A percentile compares a stretch with the other conserved stretches of the same genome.
Evolutionary conservation across 2,329 filamentous ascomycete species (phyloP).

Genomic region (Trichoderma pleuroti): DNA sequence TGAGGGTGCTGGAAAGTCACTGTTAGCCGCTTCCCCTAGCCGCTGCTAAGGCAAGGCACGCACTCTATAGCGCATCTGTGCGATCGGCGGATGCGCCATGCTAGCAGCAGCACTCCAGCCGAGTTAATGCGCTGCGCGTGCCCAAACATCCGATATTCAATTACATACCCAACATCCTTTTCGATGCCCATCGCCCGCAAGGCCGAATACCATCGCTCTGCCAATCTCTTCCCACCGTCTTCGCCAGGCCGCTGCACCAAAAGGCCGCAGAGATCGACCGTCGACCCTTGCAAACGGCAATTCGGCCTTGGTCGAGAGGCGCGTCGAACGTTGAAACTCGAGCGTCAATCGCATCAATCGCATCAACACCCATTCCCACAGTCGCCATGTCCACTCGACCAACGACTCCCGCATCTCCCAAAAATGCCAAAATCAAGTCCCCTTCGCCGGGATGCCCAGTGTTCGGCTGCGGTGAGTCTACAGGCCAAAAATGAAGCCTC

Average conservation of each 20-base stretch:
- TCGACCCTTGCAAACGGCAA: neutral
- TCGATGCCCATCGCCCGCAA: neutral
- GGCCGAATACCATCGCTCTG: neutral
- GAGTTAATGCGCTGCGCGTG: neutral
- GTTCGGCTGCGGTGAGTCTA: constrained; percentile 59
- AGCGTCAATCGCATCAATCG: neutral
- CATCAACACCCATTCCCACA: neutral
- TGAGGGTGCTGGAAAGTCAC: neutral
- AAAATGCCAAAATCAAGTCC: constrained; percentile 58
- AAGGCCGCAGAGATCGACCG: too few relatives aligned
- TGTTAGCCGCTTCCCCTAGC: neutral
- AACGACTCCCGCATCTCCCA: constrained; percentile 51
- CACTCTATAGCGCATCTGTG: constrained; percentile 3
- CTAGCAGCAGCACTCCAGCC: neutral
- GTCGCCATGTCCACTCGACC: constrained; percentile 44
- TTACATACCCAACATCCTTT: neutral
- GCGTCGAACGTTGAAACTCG: neutral
- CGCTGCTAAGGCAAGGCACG: constrained; percentile 8
- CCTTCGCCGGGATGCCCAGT: constrained; percentile 56
- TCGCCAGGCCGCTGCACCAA: neutral
- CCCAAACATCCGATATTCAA: neutral
- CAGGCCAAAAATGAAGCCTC: neutral
- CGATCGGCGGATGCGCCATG: neutral
- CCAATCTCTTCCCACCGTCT: neutral
- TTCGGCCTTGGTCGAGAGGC: neutral